phyloP scores from a whole-genome alignment of 2,329 filamentous ascomycete species.

The Hymenoscyphus fructigenus region DNA sequence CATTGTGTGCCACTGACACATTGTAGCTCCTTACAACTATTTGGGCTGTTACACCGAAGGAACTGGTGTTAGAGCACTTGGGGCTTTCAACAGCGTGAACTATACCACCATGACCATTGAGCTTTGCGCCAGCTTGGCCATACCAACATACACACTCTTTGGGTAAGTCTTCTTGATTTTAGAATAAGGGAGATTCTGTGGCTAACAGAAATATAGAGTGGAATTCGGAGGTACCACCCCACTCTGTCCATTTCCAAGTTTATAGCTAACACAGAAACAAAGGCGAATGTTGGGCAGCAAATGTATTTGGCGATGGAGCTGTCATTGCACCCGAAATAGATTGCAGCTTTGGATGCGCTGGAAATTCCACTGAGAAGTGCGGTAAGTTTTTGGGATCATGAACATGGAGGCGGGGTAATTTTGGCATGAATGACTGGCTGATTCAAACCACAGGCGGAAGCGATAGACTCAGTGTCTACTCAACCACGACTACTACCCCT shows the following conservation, averaged over 20 bases:
- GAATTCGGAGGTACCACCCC: not conserved
- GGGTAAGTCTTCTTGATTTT: conserved; percentile 17
- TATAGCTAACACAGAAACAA: conserved; percentile 7
- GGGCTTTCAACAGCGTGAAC: conserved; percentile 7
- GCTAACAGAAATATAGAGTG: not conserved
- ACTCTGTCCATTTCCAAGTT: not conserved
- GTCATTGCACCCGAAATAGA: conserved; percentile 13
- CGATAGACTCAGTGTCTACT: conserved; percentile 28
- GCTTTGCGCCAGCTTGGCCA: conserved; percentile 11
- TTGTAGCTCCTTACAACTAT: conserved; percentile 10
- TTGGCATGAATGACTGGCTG: not conserved
- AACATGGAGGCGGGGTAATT: not conserved
- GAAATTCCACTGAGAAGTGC: conserved; percentile 34
- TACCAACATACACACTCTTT: conserved; percentile 26
- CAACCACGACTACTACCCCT: conserved; percentile 12
- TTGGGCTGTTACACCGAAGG: conserved; percentile 18
- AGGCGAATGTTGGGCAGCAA: conserved; percentile 31
- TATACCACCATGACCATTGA: conserved; percentile 16
- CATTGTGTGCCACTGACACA: not conserved
- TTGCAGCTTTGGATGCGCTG: conserved; percentile 27
- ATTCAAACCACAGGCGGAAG: conserved; percentile 16
- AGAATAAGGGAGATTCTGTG: not conserved
- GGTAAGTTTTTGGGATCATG: conserved; percentile 19
- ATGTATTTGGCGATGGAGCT: conserved; percentile 25
- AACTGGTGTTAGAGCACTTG: conserved; percentile 13